A percentile compares a stretch with the other conserved stretches of the same genome.
phyloP scores from a whole-genome alignment of 1,139 yeast genomes.

The Pichia sorboxylosa region DNA sequence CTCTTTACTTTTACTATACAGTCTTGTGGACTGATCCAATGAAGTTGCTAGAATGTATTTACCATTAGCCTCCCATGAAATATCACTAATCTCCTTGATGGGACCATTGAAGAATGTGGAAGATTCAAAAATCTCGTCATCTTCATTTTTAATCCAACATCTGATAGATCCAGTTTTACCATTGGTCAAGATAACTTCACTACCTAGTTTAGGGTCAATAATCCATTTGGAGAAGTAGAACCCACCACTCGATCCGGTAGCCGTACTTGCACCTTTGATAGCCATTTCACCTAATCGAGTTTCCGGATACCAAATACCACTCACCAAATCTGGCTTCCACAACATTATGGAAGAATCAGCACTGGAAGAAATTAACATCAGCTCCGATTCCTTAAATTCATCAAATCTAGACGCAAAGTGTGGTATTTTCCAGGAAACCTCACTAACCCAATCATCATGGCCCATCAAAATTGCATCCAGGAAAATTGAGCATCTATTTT shows the following conservation, averaged over 20 bases:
- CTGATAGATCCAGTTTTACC: conserved; percentile 94
- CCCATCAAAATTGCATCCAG: conserved; percentile 93
- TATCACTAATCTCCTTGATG: conserved; percentile 59
- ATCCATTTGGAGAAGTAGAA: conserved; percentile 90
- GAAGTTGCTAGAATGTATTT: conserved; percentile 64
- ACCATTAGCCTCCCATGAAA: conserved; percentile 66
- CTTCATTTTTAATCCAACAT: conserved; percentile 41
- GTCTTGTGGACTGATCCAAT: conserved; percentile 84
- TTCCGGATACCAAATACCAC: conserved; percentile 86
- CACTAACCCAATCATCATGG: conserved; percentile 95
- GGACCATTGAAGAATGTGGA: conserved; percentile 67
- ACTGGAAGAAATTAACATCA: conserved; percentile 68
- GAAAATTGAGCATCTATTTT: conserved; percentile 29
- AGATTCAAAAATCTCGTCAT: conserved; percentile 27
- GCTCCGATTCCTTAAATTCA: conserved; percentile 23
- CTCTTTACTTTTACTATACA: conserved; percentile 40
- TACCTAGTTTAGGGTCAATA: conserved; percentile 25
- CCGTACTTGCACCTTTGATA: conserved; percentile 93
- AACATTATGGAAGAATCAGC: conserved; percentile 91
- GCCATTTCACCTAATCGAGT: conserved; percentile 83
- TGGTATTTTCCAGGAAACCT: conserved; percentile 61
- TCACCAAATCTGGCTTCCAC: conserved; percentile 83
- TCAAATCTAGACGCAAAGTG: too few species aligned
- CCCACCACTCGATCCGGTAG: conserved; percentile 97
- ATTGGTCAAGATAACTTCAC: conserved; percentile 55